Evolutionary conservation across 2,329 filamentous ascomycete species (phyloP).

Genomic region (Madurella fahalii): DNA sequence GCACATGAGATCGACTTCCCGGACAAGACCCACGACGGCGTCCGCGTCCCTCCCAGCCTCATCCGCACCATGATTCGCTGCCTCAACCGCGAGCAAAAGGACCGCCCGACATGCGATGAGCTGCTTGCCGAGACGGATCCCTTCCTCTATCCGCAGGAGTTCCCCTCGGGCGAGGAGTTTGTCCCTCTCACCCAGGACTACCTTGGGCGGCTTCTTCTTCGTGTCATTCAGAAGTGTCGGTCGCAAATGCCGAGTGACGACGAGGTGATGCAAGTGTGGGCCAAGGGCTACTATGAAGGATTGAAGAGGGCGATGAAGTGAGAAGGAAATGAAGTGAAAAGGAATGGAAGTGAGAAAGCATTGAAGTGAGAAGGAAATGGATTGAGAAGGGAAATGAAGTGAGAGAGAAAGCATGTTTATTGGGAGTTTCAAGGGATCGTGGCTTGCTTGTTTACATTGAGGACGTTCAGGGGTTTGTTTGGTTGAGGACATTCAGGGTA

Average conservation of each 20-base stretch:
- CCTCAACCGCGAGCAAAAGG: conserved; percentile 57
- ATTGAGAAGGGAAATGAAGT: no score
- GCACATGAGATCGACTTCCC: conserved; percentile 70
- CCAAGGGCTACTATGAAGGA: conserved; percentile 24
- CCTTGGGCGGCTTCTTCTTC: conserved; percentile 30
- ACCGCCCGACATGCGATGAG: conserved; percentile 61
- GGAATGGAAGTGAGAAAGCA: no score
- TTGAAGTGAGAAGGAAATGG: no score
- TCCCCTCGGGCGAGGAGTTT: conserved; percentile 41
- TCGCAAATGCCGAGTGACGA: conserved; percentile 21
- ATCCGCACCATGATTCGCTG: conserved; percentile 60
- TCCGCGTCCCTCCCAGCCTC: conserved; percentile 54
- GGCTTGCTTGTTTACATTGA: no score
- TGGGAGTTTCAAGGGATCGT: no score
- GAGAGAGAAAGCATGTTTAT: no score
- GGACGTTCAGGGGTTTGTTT: no score
- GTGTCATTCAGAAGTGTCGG: no score
- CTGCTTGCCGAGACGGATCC: conserved; percentile 56
- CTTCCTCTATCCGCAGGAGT: conserved; percentile 60
- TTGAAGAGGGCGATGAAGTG: no score
- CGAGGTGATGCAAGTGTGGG: conserved; percentile 54
- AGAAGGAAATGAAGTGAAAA: no score
- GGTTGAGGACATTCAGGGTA: no score
- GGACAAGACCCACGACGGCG: conserved; percentile 57
- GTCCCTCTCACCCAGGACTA: conserved; percentile 61